Evolutionary conservation across 2,329 filamentous ascomycete genomes (phyloP), one percentile per base, ranked within the genome.

Genomic region (Fusarium sp.): DNA sequence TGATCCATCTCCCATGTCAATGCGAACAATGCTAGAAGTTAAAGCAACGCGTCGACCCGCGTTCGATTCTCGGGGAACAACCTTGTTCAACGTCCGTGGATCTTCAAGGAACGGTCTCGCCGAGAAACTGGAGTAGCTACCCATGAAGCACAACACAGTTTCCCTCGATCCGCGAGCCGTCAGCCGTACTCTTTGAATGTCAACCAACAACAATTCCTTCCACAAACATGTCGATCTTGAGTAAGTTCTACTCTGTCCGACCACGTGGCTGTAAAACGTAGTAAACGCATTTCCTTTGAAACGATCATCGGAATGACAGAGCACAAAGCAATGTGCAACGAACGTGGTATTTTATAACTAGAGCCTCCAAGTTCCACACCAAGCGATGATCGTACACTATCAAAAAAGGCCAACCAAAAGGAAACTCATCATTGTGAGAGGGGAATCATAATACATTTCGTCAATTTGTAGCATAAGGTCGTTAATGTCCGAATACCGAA

Each of bases 191-290:
- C 27, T 24, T 22, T 24, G 24, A 37, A 57, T 13, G 18, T 32
- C n/a, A 53, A 12, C 34, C 44, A 32, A 27, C 34, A 27, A 45
- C 24, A n/a, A 40, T 24, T 18, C 14, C 29, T 52, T 20, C 29
- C 27, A 46, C 45, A 47, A 47, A 13, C 13, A 27, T 24, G 41
- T 47, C 16, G 45, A 55, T 55, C 54, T 46, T 30, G 18, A 18
- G 8, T 48, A n/a, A 45, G 16, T 52, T 52, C 12, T 47, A 57
- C 32, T 11, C 32, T 37, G 34, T 40, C 27, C 67, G 41, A 46
- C 57, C 62, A 68, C 57, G 53, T 68, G 63, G 48, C 58, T 70
- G 67, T 70, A 55, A 48, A 58, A 64, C 45, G 45, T 68, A 52
- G 53, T 24, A 68, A 42, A 42, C 18, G 12, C 37, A 34, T 56